Evolutionary conservation across 2,329 filamentous ascomycete genomes (phyloP).

Genomic region (Nothopassalora personata): DNA sequence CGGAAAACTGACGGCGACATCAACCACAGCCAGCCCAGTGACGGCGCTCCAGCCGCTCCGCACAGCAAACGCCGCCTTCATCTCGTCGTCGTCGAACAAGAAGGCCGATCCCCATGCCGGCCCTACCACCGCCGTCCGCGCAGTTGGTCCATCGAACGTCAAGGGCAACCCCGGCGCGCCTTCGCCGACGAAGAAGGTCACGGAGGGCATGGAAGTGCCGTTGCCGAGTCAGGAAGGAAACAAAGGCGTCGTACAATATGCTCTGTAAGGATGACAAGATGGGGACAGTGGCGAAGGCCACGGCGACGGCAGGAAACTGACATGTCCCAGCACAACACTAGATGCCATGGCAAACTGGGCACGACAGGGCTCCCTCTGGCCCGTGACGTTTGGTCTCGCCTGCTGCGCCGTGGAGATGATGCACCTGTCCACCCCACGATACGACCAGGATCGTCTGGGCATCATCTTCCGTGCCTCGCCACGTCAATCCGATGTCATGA

Average conservation of each 20-base stretch:
- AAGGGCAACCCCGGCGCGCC: constrained; percentile 50
- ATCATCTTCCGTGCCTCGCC: constrained; percentile 89
- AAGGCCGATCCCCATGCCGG: constrained; percentile 45
- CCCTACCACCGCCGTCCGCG: constrained; percentile 32
- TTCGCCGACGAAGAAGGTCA: constrained; percentile 46
- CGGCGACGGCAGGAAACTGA: constrained; percentile 15
- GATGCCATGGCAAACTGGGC: constrained; percentile 80
- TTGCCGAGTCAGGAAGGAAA: constrained; percentile 72
- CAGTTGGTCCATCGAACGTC: constrained; percentile 37
- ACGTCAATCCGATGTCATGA: constrained; percentile 87
- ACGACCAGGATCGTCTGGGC: constrained; percentile 82
- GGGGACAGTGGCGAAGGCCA: too few species aligned
- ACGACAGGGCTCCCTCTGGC: constrained; percentile 79
- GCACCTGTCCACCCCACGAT: constrained; percentile 80
- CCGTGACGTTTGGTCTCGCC: constrained; percentile 81
- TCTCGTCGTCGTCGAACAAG: constrained; percentile 62
- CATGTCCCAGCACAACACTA: constrained; percentile 59
- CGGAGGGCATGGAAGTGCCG: constrained; percentile 63
- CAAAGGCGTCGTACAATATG: constrained; percentile 78
- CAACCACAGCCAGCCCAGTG: constrained; percentile 57
- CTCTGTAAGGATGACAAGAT: constrained; percentile 58
- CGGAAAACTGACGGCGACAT: constrained; percentile 21
- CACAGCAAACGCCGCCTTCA: constrained; percentile 53
- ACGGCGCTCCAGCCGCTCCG: constrained; percentile 59
- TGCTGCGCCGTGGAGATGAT: constrained; percentile 93